Evolutionary conservation across 345 rosid genomes (phyloP), one percentile per base, ranked within the genome.

Genomic region (Rhodomyrtus tomentosa): DNA sequence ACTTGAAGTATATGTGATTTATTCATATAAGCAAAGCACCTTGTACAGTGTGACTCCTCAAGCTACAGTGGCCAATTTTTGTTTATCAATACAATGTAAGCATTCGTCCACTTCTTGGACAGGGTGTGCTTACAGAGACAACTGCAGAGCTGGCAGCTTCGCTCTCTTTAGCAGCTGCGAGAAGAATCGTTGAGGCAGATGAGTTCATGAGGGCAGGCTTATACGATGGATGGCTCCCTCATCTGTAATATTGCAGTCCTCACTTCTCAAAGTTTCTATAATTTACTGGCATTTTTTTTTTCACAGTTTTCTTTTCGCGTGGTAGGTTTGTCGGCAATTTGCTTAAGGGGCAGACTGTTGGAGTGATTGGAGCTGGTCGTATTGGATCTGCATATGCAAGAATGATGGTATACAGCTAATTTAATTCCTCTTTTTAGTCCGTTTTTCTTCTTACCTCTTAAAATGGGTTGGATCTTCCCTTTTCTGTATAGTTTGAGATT

Each of bases 111-210:
- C 13, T 68, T 18, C 82, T 59, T 87, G 55, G 16, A 84, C 88
- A 97, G 99, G 98, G 98, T 81, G 99, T 97, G 68, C 94, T 95
- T 87, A 97, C 99, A 8, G 99, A 97, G 90, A 97, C 98, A 21
- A 95, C 99, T 0, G 99, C 98, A 2, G 99, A 95, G 89, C 89
- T 97, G 82, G 98, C 99, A 29, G 99, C 98, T 86, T 92, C 99
- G 2, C 98, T 97, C 72, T 97, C 98, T 29, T 53, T 97, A 55
- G 91, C 98, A 29, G 98, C 99, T 10, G 94, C 99, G 3, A 92
- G 99, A 91, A 94, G 99, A 86, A 97, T 97, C 6, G 98, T 97
- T 55, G 99, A 97, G 90, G 98, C 98, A 15, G 99, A 97, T 25
- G 98, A 89, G 88, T 97, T 95, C 91, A 95, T 95, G 99, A 92